phyloP scores from a whole-genome alignment of 306 rosid genomes.

The Acacia confusa region DNA sequence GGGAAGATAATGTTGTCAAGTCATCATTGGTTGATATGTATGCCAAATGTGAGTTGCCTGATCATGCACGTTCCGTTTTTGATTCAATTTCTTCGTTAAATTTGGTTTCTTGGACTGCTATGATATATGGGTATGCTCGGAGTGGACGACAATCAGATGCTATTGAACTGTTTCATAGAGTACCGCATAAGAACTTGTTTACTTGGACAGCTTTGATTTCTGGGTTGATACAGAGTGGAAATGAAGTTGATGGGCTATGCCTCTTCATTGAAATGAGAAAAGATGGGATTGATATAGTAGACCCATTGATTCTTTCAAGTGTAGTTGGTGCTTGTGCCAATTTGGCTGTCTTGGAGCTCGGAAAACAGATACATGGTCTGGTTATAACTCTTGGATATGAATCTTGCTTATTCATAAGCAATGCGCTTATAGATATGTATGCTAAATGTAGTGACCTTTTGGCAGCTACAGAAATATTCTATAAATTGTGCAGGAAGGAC shows the following conservation, averaged over 20 bases:
- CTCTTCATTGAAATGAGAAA: constrained; percentile 71
- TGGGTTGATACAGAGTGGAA: constrained; percentile 84
- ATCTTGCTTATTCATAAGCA: constrained; percentile 76
- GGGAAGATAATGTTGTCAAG: constrained; percentile 69
- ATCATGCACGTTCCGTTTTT: constrained; percentile 60
- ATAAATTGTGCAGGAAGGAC: constrained; percentile 55
- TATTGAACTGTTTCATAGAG: constrained; percentile 43
- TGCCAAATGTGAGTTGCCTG: constrained; percentile 59
- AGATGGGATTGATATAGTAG: constrained; percentile 56
- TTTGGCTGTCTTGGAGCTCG: constrained; percentile 69
- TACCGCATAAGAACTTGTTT: constrained; percentile 55
- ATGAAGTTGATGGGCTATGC: constrained; percentile 52
- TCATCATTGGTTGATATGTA: constrained; percentile 85
- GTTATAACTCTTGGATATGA: constrained; percentile 70
- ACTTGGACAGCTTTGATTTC: constrained; percentile 92
- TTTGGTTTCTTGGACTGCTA: constrained; percentile 69
- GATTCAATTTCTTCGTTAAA: constrained; percentile 50
- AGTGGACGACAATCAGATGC: constrained; percentile 69
- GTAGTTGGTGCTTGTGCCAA: constrained; percentile 79
- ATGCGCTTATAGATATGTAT: constrained; percentile 85
- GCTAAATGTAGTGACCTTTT: constrained; percentile 82
- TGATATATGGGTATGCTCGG: constrained; percentile 78
- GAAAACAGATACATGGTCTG: constrained; percentile 71
- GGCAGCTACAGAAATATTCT: constrained; percentile 63
- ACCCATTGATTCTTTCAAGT: constrained; percentile 84